Evolutionary conservation across 805 yeast species (phyloP).

Genomic region (Starmerella bombicola): DNA sequence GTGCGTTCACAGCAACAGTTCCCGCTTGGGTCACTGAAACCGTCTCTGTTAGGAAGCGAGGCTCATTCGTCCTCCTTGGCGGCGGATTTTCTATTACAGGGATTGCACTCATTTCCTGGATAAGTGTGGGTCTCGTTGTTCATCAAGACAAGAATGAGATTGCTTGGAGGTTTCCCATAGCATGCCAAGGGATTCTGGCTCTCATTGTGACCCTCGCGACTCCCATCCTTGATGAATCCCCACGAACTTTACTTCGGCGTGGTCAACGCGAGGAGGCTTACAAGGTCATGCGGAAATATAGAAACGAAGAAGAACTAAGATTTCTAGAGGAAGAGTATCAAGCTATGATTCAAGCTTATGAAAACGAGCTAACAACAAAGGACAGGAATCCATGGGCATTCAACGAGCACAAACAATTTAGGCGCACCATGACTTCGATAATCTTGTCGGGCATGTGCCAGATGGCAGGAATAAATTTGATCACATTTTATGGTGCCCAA

Average conservation of each 20-base stretch:
- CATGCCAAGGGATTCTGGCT: slow-evolving; percentile 42
- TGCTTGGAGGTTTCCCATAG: slow-evolving; percentile 64
- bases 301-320: slow-evolving; percentile 10
- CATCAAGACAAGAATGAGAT: slow-evolving; percentile 38
- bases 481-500: slow-evolving; percentile 46
- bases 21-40: slow-evolving; percentile 70
- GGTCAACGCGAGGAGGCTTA: slow-evolving; percentile 23
- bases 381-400: slow-evolving; percentile 13
- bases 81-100: slow-evolving; percentile 56
- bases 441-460: slow-evolving; percentile 19
- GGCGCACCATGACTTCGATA: slow-evolving; percentile 35
- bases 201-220: slow-evolving; percentile 32
- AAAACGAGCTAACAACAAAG: slow-evolving; percentile 8
- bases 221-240: slow-evolving; percentile 38
- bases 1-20: slow-evolving; percentile 55
- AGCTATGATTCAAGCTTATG: slow-evolving; percentile 14
- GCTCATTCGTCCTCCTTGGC: slow-evolving; percentile 47
- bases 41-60: slow-evolving; percentile 47
- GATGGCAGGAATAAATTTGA: slow-evolving; percentile 43
- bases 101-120: slow-evolving; percentile 56
- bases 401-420: slow-evolving; percentile 31
- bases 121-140: slow-evolving; percentile 52
- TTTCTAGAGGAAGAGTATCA: slow-evolving; percentile 14
- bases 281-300: slow-evolving; percentile 14
- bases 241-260: slow-evolving; percentile 32